phyloP scores from a whole-genome alignment of 371 early-diverging fungal genomes.

The Mortierella sp. region DNA sequence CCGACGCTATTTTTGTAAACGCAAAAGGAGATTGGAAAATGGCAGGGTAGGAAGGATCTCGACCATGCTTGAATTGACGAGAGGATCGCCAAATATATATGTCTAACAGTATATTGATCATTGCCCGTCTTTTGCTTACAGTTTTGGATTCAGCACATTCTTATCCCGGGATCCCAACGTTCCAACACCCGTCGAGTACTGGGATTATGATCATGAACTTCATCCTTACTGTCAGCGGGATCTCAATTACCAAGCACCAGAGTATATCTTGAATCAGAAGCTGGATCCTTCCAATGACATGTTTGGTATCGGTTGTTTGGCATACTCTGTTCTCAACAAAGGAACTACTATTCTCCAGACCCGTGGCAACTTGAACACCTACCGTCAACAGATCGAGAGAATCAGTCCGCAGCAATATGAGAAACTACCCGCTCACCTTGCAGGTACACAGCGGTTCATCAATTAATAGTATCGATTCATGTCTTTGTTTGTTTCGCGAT shows the following conservation, averaged over 20 bases:
- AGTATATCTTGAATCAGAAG: constrained; percentile 73
- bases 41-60: constrained; percentile 70
- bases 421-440: constrained; percentile 68
- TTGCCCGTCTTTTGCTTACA: constrained; percentile 22
- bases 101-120: neutral
- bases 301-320: constrained; percentile 87
- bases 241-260: constrained; percentile 87
- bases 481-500: neutral
- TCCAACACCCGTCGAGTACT: constrained; percentile 55
- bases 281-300: constrained; percentile 76
- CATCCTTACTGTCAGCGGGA: constrained; percentile 77
- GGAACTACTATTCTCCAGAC: constrained; percentile 76
- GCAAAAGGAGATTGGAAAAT: constrained; percentile 93
- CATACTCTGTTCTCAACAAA: constrained; percentile 79
- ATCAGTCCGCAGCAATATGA: constrained; percentile 59
- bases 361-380: constrained; percentile 76
- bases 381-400: constrained; percentile 68
- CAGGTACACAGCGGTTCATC: constrained; percentile 46
- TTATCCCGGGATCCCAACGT: constrained; percentile 63
- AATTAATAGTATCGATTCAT: neutral
- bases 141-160: constrained; percentile 77
- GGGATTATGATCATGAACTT: constrained; percentile 70
- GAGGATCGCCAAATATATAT: neutral
- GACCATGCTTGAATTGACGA: neutral
- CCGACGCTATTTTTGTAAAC: constrained; percentile 84